These are phyloP conservation scores for Climacium dendroides DNA, from an alignment of 225 moss, liverwort and hornwort species.

Conservation along the genomic window DNA sequence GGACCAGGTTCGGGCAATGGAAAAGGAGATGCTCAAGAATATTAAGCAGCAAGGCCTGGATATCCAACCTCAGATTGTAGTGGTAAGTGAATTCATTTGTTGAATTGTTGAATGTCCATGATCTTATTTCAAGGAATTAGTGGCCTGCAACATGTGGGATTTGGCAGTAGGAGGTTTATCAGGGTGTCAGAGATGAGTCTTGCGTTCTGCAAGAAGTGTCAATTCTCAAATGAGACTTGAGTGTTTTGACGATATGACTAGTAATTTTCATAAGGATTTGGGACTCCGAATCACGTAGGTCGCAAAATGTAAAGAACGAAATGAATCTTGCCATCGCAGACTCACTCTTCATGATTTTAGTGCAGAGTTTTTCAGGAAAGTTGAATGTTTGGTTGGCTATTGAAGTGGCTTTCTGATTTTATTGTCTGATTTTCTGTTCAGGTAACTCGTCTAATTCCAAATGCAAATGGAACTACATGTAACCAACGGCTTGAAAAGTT, in stretches of 20 bases:
- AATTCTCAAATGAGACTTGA: background rate
- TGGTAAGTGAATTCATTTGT: conserved; percentile 40
- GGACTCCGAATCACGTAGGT: background rate
- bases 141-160: background rate
- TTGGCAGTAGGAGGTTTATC: background rate
- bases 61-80: conserved; percentile 61
- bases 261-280: too few relatives aligned
- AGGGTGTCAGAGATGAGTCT: background rate
- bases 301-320: background rate
- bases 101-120: background rate
- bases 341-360: background rate
- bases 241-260: background rate
- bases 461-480: conserved; percentile 68
- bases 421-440: background rate
- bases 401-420: background rate
- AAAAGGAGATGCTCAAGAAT: conserved; percentile 72
- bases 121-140: background rate
- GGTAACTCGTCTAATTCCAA: conserved; percentile 94
- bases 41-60: conserved; percentile 64
- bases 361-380: background rate
- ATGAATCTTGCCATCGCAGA: background rate
- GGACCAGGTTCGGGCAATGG: conserved; percentile 91
- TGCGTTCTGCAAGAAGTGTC: background rate
- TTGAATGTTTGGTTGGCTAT: background rate
- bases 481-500: conserved; percentile 69